phyloP scores from a whole-genome alignment of 2,329 filamentous ascomycete species.

The Aspergillus caelatus region DNA sequence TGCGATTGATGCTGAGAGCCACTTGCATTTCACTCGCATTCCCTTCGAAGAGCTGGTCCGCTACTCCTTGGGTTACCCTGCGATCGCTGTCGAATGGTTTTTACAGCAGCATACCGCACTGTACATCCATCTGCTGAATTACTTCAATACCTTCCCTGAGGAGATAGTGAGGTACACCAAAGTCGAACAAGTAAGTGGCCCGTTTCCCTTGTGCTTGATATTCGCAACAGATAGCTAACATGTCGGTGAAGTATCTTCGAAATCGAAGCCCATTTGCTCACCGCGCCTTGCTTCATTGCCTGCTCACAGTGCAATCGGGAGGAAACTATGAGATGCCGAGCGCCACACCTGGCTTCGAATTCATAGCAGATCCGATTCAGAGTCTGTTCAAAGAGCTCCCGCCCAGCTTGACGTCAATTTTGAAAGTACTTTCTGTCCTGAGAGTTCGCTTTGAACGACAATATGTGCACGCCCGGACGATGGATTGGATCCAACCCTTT shows the following conservation, averaged over 20 bases:
- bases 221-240: background rate
- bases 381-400: slow-evolving; percentile 36
- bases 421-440: slow-evolving; percentile 42
- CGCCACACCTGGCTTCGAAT: slow-evolving; percentile 32
- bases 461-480: slow-evolving; percentile 37
- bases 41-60: slow-evolving; percentile 45
- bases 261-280: slow-evolving; percentile 42
- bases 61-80: slow-evolving; percentile 40
- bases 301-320: slow-evolving; percentile 28
- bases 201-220: background rate
- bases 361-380: slow-evolving; percentile 44
- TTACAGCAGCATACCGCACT: slow-evolving; percentile 41
- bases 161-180: slow-evolving; percentile 35
- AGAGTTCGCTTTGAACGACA: slow-evolving; percentile 37
- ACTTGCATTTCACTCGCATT: slow-evolving; percentile 42
- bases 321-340: slow-evolving; percentile 17
- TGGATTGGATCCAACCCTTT: slow-evolving; percentile 40
- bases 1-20: slow-evolving; percentile 42
- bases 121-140: slow-evolving; percentile 35
- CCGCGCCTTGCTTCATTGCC: slow-evolving; percentile 34
- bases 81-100: slow-evolving; percentile 42
- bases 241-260: slow-evolving; percentile 35
- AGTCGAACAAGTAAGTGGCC: slow-evolving; percentile 38
- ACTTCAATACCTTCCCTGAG: slow-evolving; percentile 36
- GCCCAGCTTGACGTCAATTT: slow-evolving; percentile 32